Base-by-base conservation (phyloP, 2,329 filamentous ascomycete genomes). In the Herpomyces periplanetae region DNA sequence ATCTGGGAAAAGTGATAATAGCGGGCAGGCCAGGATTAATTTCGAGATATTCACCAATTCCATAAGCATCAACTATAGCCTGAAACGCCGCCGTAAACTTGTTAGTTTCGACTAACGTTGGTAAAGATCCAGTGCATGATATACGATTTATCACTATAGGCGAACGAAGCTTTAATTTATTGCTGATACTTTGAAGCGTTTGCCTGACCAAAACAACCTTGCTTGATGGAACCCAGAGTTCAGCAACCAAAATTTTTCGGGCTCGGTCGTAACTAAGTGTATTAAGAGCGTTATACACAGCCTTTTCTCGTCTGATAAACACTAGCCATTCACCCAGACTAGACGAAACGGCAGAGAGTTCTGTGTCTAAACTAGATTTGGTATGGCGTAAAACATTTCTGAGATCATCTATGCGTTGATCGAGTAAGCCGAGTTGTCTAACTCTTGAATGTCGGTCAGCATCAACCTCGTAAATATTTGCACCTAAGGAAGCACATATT, bases 81-180 rank as follows among this genome's bases (percentile, higher is more conserved):
- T 96, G 80, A 47, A 96, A 96, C 10, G 63, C 80, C 32, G 88
- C 62, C 3, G 84, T 96, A 35, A 91, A 91, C 40, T 75, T 87
- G 49, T 96, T 96, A 13, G 73, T 88, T 45, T 85, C 85, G 39
- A 88, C 57, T 38, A 84, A 91, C 1, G 80, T 96, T 1, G 80
- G 80, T 11, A 84, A 80, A 4, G 68, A 91, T 49, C 88, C 91
- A 43, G 73, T 87, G 16, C 75, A 91, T 31, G 59, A 61, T 35
- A 96, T 80, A 44, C 87, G 71, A 38, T 91, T 91, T 45, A 96
- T 75, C 31, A 96, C 91, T 20, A 75, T 91, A 4, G 84, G 75
- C 11, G 91, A 71, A n/a, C 75, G 84, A 21, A 91, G 50, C 11
- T 84, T 80, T 27, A 80, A 80, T 26, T 71, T 58, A 40, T 87